Conservation (phyloP, 768 basidiomycete species). For the Boletus barrowsii region DNA sequence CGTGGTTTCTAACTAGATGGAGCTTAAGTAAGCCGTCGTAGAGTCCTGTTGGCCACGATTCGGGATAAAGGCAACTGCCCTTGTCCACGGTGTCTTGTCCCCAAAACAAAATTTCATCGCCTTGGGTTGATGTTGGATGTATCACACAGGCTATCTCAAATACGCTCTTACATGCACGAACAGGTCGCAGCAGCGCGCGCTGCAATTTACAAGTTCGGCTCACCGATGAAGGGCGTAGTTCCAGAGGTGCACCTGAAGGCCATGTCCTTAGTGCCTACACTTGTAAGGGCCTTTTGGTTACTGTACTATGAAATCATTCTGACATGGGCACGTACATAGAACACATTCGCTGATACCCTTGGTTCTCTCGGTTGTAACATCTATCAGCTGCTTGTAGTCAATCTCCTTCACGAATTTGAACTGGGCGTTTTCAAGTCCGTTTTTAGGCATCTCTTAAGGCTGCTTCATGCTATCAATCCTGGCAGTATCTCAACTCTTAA, state of each 20-base stretch:
- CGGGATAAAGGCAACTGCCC: slow-evolving; percentile 28
- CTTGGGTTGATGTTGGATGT: slow-evolving; percentile 15
- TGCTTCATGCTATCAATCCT: background rate
- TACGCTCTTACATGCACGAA: background rate
- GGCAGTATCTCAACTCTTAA: background rate
- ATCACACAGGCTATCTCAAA: background rate
- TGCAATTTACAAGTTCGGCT: slow-evolving; percentile 10
- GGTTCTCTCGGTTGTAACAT: background rate
- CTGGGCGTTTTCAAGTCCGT: background rate
- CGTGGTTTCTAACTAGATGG: too few species aligned
- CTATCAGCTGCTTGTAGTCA: background rate
- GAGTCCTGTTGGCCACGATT: slow-evolving; percentile 28
- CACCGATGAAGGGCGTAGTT: slow-evolving; percentile 8
- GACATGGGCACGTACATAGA: background rate
- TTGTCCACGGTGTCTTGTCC: slow-evolving; percentile 29
- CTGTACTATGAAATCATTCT: too few species aligned
- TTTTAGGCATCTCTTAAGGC: background rate
- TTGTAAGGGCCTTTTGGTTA: slow-evolving; percentile 2
- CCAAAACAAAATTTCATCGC: slow-evolving; percentile 9
- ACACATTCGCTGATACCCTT: background rate
- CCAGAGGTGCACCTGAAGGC: slow-evolving; percentile 10
- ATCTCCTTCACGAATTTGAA: background rate
- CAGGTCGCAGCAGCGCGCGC: background rate
- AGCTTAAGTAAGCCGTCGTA: background rate
- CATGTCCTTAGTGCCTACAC: slow-evolving; percentile 10